A percentile compares a stretch with the other conserved stretches of the same genome.
Conservation (phyloP, 768 basidiomycete species). For the Tephrocybe rancida region DNA sequence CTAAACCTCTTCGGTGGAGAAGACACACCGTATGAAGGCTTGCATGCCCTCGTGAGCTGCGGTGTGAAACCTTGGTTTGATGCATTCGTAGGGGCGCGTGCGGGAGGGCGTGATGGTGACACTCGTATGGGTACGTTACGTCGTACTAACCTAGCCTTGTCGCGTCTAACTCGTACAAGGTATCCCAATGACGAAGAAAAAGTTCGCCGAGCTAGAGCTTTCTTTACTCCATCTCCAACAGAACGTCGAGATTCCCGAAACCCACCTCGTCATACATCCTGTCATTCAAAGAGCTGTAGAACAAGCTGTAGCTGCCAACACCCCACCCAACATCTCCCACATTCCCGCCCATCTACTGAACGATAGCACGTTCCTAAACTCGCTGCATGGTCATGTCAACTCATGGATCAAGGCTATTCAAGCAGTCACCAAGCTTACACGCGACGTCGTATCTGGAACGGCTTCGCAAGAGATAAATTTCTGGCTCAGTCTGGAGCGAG, state of each 20-base stretch:
- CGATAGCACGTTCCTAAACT: slow-evolving; percentile 92
- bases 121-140: slow-evolving; percentile 66
- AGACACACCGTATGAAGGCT: slow-evolving; percentile 91
- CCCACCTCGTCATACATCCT: slow-evolving; percentile 90
- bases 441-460: slow-evolving; percentile 93
- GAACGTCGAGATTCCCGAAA: slow-evolving; percentile 99
- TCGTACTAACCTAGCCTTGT: background rate
- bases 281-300: slow-evolving; percentile 87
- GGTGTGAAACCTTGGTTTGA: slow-evolving; percentile 99
- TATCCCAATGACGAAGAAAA: slow-evolving; percentile 99
- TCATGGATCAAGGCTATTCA: slow-evolving; percentile 99
- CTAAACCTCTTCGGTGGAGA: slow-evolving; percentile 90
- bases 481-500: slow-evolving; percentile 94
- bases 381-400: slow-evolving; percentile 92
- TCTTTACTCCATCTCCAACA: slow-evolving; percentile 95
- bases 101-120: slow-evolving; percentile 72
- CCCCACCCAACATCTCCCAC: slow-evolving; percentile 74
- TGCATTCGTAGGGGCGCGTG: slow-evolving; percentile 89
- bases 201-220: slow-evolving; percentile 96
- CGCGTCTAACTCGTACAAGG: slow-evolving; percentile 33
- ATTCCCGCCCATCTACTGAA: slow-evolving; percentile 74
- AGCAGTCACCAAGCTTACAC: slow-evolving; percentile 90
- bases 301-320: slow-evolving; percentile 55
- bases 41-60: slow-evolving; percentile 92
- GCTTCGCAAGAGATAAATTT: slow-evolving; percentile 99